These are phyloP conservation scores for Apodospora peruviana DNA, from an alignment of 495 filamentous ascomycete species.

Conservation along the genomic window DNA sequence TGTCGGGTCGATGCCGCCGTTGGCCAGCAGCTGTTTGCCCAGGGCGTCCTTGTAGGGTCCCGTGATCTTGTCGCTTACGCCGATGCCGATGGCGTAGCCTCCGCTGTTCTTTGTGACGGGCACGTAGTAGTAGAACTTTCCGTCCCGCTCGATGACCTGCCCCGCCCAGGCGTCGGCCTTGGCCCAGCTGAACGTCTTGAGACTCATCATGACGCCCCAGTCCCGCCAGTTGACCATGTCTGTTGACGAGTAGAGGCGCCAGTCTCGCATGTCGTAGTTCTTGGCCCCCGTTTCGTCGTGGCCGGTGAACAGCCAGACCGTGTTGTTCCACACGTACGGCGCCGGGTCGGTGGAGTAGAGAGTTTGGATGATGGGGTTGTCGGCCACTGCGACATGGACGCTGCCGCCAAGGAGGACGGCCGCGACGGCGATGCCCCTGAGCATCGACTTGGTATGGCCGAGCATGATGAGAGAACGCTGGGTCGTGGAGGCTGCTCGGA, in stretches of 20 bases:
- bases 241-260: constrained; percentile 23
- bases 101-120: constrained; percentile 16
- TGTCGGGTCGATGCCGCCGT: constrained; percentile 22
- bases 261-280: constrained; percentile 25
- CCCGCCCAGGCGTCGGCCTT: constrained; percentile 15
- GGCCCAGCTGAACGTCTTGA: constrained; percentile 13
- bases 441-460: too few relatives aligned
- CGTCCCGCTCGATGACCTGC: constrained; percentile 22
- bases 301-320: constrained; percentile 26
- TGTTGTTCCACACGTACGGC: constrained; percentile 23
- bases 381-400: constrained; percentile 7
- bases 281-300: constrained; percentile 22
- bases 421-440: constrained; percentile 4
- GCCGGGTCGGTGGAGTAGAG: constrained; percentile 28
- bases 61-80: constrained; percentile 21
- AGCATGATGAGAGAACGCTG: too few relatives aligned
- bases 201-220: constrained; percentile 11
- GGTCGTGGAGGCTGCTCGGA: too few relatives aligned
- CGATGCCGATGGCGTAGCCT: constrained; percentile 23
- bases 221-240: constrained; percentile 30
- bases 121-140: constrained; percentile 29
- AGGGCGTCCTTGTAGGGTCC: constrained; percentile 28
- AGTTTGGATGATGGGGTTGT: constrained; percentile 19
- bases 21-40: constrained; percentile 19
- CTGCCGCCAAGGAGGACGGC: constrained; percentile 5